These are phyloP conservation scores for Psilocybe cyanescens DNA, from an alignment of 768 basidiomycete species.

Conservation along the genomic window DNA sequence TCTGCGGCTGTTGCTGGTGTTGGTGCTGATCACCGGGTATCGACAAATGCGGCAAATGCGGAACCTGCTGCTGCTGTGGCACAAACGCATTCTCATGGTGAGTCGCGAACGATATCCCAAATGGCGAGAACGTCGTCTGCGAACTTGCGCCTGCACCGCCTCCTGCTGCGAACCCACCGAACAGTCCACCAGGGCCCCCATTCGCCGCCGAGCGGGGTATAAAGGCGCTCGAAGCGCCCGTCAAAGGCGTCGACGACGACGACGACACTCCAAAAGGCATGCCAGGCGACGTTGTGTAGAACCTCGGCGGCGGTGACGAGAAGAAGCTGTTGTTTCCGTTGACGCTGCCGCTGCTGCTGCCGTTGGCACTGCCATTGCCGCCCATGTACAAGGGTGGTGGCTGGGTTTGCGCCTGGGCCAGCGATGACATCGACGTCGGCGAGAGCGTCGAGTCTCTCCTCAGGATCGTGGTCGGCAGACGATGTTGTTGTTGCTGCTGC, in stretches of 20 bases:
- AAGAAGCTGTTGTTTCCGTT: slow-evolving; percentile 34
- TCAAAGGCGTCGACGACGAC: slow-evolving; percentile 29
- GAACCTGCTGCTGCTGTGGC: slow-evolving; percentile 2
- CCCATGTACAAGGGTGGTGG: background rate
- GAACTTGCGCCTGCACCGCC: background rate
- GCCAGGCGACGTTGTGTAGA: slow-evolving; percentile 41
- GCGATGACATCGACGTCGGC: slow-evolving; percentile 9
- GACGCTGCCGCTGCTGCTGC: background rate
- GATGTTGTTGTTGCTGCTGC: slow-evolving; percentile 10
- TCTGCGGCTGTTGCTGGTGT: slow-evolving; percentile 12
- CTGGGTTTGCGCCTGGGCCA: slow-evolving; percentile 12
- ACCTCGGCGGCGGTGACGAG: slow-evolving; percentile 49
- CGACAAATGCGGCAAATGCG: slow-evolving; percentile 15
- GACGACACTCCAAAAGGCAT: slow-evolving; percentile 14
- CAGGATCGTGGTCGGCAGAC: slow-evolving; percentile 15
- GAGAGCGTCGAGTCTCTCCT: slow-evolving; percentile 23
- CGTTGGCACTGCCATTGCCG: background rate
- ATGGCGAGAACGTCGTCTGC: slow-evolving; percentile 25
- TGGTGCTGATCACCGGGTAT: slow-evolving; percentile 22
- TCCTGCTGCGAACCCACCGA: slow-evolving; percentile 8
- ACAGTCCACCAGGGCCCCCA: slow-evolving; percentile 10
- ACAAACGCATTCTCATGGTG: slow-evolving; percentile 10
- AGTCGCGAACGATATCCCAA: slow-evolving; percentile 18
- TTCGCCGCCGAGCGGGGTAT: slow-evolving; percentile 32
- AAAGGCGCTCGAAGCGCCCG: slow-evolving; percentile 36